Evolutionary conservation across 306 rosid genomes (phyloP).

Genomic region (Gleditsia sinensis): DNA sequence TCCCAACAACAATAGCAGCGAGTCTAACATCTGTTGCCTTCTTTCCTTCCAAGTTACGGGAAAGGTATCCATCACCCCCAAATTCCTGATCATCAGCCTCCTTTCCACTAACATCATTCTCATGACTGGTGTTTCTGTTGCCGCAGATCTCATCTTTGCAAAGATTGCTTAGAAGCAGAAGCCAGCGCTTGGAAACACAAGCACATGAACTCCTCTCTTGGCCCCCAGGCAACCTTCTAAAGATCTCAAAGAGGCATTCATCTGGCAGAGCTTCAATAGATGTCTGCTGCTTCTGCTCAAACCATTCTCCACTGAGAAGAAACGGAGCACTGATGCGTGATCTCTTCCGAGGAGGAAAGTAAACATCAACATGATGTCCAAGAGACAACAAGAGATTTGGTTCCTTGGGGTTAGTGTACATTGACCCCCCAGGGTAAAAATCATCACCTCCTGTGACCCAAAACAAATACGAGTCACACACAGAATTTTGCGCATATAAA

Average conservation of each 20-base stretch:
- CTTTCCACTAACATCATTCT: constrained; percentile 31
- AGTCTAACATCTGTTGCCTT: constrained; percentile 91
- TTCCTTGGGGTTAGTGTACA: constrained; percentile 82
- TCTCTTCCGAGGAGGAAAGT: constrained; percentile 72
- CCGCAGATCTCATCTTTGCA: constrained; percentile 55
- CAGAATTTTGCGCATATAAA: not conserved
- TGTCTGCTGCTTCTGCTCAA: constrained; percentile 61
- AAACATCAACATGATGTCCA: constrained; percentile 62
- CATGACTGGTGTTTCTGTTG: constrained; percentile 20
- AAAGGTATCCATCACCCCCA: constrained; percentile 73
- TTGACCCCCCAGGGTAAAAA: constrained; percentile 74
- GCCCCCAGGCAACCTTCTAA: constrained; percentile 81
- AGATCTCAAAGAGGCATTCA: constrained; percentile 93
- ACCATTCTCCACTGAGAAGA: constrained; percentile 50
- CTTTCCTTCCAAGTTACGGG: constrained; percentile 87
- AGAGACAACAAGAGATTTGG: constrained; percentile 72
- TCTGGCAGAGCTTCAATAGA: constrained; percentile 83
- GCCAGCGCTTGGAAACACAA: constrained; percentile 91
- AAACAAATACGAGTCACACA: constrained; percentile 32
- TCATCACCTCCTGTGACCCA: constrained; percentile 72
- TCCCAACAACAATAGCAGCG: constrained; percentile 86
- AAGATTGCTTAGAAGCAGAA: constrained; percentile 76
- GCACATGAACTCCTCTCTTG: constrained; percentile 78
- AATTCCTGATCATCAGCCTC: constrained; percentile 52
- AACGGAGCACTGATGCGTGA: constrained; percentile 66